These are phyloP conservation scores for Solanum hybrid DNA, from an alignment of 305 asterid genomes.

Conservation along the genomic window DNA sequence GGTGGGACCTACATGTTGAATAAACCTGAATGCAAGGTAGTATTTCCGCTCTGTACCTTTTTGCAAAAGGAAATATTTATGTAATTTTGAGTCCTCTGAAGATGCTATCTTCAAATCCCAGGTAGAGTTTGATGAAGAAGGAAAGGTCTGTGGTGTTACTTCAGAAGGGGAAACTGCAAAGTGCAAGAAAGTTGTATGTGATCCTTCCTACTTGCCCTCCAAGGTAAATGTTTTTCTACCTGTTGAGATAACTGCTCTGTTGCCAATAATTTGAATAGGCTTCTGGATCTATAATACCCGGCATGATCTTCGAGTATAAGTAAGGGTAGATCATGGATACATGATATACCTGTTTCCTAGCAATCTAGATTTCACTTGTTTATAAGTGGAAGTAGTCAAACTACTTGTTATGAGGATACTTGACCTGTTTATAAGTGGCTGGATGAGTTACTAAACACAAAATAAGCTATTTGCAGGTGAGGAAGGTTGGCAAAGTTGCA, in stretches of 20 bases:
- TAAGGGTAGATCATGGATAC: not conserved
- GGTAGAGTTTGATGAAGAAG: slow-evolving; percentile 91
- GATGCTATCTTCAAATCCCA: slow-evolving; percentile 19
- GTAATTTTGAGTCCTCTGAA: slow-evolving; percentile 6
- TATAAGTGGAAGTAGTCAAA: not conserved
- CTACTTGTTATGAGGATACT: not conserved
- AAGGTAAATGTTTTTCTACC: slow-evolving; percentile 41
- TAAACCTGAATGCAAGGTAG: slow-evolving; percentile 96
- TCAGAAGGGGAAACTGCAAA: slow-evolving; percentile 97
- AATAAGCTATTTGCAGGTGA: slow-evolving; percentile 36
- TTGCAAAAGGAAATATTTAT: not conserved
- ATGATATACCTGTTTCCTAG: not conserved
- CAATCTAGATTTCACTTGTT: not conserved
- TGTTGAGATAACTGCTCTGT: not conserved
- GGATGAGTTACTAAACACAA: not conserved
- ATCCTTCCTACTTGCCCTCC: slow-evolving; percentile 84
- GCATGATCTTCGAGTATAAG: not conserved
- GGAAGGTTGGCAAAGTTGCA: slow-evolving; percentile 89
- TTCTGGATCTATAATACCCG: not conserved
- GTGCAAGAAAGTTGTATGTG: slow-evolving; percentile 97
- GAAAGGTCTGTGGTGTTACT: slow-evolving; percentile 84
- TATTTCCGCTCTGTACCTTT: not conserved
- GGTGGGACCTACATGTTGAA: slow-evolving; percentile 98
- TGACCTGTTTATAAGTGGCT: slow-evolving; percentile 4
- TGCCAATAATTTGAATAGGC: not conserved